phyloP scores from a whole-genome alignment of 208 protist species.

The Crithidia sp. region DNA sequence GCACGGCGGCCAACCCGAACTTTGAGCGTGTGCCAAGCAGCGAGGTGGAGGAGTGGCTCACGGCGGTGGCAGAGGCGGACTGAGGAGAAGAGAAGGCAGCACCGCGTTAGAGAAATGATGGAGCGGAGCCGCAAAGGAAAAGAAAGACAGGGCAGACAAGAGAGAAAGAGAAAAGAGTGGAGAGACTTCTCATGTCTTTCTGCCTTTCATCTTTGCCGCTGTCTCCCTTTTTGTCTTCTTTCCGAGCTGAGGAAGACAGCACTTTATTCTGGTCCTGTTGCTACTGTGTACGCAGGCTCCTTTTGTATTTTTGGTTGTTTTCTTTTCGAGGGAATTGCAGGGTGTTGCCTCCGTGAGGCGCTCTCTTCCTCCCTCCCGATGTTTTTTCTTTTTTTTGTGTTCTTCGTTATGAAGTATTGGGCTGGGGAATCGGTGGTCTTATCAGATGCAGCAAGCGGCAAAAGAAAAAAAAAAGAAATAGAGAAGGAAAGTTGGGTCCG shows the following conservation, averaged over 20 bases:
- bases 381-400: no score
- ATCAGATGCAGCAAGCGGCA: no score
- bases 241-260: no score
- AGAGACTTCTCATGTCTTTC: background rate
- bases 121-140: background rate
- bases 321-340: background rate
- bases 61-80: slow-evolving; percentile 85
- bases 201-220: no score
- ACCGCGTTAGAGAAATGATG: background rate
- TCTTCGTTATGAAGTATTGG: no score
- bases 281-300: background rate
- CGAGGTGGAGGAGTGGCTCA: slow-evolving; percentile 90
- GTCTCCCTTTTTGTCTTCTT: no score
- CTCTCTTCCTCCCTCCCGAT: no score
- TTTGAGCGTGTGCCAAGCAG: slow-evolving; percentile 72
- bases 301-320: background rate
- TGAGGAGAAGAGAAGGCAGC: slow-evolving; percentile 29
- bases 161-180: background rate
- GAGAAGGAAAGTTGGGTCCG: no score
- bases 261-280: no score
- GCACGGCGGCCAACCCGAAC: slow-evolving; percentile 33
- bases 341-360: no score
- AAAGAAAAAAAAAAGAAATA: no score
- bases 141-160: background rate
- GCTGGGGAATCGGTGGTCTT: no score